These are phyloP conservation scores for Ehretia macrophylla DNA, from an alignment of 257 asterid genomes.

Conservation along the genomic window DNA sequence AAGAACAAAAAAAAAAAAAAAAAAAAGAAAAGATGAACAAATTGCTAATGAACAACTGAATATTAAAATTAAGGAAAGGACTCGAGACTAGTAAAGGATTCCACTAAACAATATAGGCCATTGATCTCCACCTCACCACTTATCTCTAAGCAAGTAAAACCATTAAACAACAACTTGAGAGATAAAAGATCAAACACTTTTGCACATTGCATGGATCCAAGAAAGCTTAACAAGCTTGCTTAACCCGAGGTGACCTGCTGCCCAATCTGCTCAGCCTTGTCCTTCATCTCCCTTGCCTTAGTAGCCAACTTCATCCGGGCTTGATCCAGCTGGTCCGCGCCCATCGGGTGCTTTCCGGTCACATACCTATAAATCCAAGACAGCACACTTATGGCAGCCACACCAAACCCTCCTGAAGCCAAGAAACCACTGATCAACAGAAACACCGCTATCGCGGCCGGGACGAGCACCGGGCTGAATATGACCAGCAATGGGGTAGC, in stretches of 20 bases:
- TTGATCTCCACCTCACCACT: too few species aligned
- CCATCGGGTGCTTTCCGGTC: conserved; percentile 59
- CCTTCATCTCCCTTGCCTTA: conserved; percentile 72
- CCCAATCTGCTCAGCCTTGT: conserved; percentile 38
- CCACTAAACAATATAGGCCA: too few species aligned
- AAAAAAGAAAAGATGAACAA: too few species aligned
- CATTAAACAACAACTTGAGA: too few species aligned
- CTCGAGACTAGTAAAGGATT: too few species aligned
- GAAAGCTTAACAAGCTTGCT: too few species aligned
- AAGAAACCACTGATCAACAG: conserved; percentile 45
- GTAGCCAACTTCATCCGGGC: conserved; percentile 42
- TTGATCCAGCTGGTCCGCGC: conserved; percentile 46
- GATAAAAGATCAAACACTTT: too few species aligned
- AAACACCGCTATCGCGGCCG: conserved; percentile 49
- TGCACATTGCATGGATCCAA: too few species aligned
- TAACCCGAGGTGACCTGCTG: conserved; percentile 15
- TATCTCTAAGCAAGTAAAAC: too few species aligned
- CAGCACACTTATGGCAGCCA: conserved; percentile 63
- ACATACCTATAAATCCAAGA: conserved; percentile 64
- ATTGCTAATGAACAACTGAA: too few species aligned
- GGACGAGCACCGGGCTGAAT: conserved; percentile 80
- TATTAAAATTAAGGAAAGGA: too few species aligned
- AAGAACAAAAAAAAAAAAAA: too few species aligned
- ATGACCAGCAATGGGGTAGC: conserved; percentile 77
- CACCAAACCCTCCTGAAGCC: conserved; percentile 75